Percentiles rank a stretch among this genome's conserved stretches.
Evolutionary conservation across 2,329 filamentous ascomycete species (phyloP).

Genomic region (Beauveria pseudobassiana): DNA sequence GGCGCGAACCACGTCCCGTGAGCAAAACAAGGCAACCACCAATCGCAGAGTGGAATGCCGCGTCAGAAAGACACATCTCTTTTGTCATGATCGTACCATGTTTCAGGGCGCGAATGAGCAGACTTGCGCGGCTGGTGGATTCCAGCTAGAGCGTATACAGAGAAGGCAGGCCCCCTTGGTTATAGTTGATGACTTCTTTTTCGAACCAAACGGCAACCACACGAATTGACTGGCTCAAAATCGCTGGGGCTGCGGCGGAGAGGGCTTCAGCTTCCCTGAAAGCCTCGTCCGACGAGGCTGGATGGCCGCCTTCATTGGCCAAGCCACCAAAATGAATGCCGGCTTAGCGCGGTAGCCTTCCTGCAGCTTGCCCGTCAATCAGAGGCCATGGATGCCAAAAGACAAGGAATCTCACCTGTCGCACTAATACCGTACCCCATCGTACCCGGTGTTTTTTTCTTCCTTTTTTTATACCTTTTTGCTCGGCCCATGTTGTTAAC

Average conservation of each 20-base stretch:
- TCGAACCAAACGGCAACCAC: not conserved
- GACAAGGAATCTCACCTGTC: not conserved
- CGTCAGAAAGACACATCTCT: not conserved
- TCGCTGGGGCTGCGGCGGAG: not conserved
- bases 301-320: conserved; percentile 1
- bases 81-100: not conserved
- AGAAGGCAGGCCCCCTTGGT: not conserved
- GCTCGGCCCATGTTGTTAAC: not conserved
- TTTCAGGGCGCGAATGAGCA: not conserved
- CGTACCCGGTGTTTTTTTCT: not conserved
- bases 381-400: not conserved
- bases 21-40: not conserved
- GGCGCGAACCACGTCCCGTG: not conserved
- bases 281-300: conserved; percentile 7
- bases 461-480: not conserved
- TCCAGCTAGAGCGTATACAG: not conserved
- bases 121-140: not conserved
- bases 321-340: conserved; percentile 5
- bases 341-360: conserved; percentile 6
- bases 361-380: not conserved
- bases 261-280: conserved; percentile 8
- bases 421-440: not conserved
- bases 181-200: too few species aligned
- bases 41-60: not conserved
- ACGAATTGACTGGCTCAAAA: not conserved